Conservation (phyloP, 2,329 filamentous ascomycete genomes). For the Ascochyta rabiei region DNA sequence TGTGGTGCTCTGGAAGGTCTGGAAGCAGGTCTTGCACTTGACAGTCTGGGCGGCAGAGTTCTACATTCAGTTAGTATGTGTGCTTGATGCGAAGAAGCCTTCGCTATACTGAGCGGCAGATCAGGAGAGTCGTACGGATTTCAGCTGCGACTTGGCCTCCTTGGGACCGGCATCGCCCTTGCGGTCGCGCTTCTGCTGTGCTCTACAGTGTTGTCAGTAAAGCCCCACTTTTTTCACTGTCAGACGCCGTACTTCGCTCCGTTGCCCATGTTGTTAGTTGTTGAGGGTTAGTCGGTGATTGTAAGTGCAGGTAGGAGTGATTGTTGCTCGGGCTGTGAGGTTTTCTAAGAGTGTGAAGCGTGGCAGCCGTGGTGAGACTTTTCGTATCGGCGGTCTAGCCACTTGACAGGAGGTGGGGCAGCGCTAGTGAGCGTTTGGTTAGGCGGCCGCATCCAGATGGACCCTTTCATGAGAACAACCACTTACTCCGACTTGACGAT, state of each 20-base stretch:
- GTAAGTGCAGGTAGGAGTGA: slow-evolving; percentile 13
- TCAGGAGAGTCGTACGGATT: slow-evolving; percentile 36
- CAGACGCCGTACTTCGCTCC: slow-evolving; percentile 42
- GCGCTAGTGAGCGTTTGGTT: slow-evolving; percentile 17
- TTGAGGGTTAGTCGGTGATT: slow-evolving; percentile 23
- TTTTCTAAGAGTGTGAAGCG: slow-evolving; percentile 15
- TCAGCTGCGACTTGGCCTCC: slow-evolving; percentile 45
- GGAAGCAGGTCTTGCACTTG: slow-evolving; percentile 77
- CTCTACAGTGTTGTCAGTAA: slow-evolving; percentile 35
- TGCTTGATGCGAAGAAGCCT: neutral
- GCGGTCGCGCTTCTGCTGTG: slow-evolving; percentile 49
- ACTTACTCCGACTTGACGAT: slow-evolving; percentile 1
- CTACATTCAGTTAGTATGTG: slow-evolving; percentile 49
- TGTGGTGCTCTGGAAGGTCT: slow-evolving; percentile 79
- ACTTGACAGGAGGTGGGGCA: slow-evolving; percentile 16
- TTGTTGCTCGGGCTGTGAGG: slow-evolving; percentile 13
- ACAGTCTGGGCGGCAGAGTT: slow-evolving; percentile 77
- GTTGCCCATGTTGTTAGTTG: slow-evolving; percentile 43
- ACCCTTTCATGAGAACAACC: neutral
- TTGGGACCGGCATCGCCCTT: slow-evolving; percentile 40
- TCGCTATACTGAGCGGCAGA: neutral
- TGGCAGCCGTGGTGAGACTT: slow-evolving; percentile 30
- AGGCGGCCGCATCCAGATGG: slow-evolving; percentile 20
- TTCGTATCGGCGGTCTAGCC: slow-evolving; percentile 34
- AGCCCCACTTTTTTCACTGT: slow-evolving; percentile 2